Conservation (phyloP, 169 alveolate species). For the Eimeria necatrix region DNA sequence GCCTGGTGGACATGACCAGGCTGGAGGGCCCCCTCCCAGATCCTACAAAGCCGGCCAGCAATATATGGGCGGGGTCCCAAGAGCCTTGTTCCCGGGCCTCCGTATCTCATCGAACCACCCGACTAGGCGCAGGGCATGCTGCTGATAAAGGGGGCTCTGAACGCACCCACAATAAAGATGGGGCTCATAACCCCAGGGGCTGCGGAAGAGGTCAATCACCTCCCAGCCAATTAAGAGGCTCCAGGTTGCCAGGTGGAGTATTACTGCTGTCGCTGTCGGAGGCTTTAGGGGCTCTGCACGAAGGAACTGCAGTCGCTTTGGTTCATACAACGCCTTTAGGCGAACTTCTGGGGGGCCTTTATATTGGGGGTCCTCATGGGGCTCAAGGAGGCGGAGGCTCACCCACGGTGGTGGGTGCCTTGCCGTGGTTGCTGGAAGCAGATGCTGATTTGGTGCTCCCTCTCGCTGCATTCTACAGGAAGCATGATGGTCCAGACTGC, state of each 20-base stretch:
- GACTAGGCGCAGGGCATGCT: neutral
- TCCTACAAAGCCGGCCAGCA: neutral
- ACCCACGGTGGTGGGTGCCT: neutral
- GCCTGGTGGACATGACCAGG: neutral
- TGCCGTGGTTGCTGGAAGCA: conserved; percentile 11
- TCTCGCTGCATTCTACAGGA: neutral
- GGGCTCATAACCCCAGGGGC: neutral
- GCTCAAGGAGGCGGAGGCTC: neutral
- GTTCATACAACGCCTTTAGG: conserved; percentile 18
- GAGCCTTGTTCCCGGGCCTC: neutral
- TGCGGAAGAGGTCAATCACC: neutral
- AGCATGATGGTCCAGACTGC: neutral
- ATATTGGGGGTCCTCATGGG: neutral
- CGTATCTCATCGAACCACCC: neutral
- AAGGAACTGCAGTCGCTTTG: neutral
- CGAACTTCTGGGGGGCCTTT: neutral
- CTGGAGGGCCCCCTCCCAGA: neutral
- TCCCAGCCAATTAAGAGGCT: neutral
- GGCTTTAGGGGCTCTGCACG: neutral
- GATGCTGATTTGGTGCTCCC: neutral
- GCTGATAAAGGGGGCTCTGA: neutral
- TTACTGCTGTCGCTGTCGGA: neutral
- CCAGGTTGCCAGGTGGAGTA: neutral
- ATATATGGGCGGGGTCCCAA: no score
- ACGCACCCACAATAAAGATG: neutral